Evolutionary conservation across 2,329 filamentous ascomycete species (phyloP).

Genomic region (Arachnopeziza araneosa): DNA sequence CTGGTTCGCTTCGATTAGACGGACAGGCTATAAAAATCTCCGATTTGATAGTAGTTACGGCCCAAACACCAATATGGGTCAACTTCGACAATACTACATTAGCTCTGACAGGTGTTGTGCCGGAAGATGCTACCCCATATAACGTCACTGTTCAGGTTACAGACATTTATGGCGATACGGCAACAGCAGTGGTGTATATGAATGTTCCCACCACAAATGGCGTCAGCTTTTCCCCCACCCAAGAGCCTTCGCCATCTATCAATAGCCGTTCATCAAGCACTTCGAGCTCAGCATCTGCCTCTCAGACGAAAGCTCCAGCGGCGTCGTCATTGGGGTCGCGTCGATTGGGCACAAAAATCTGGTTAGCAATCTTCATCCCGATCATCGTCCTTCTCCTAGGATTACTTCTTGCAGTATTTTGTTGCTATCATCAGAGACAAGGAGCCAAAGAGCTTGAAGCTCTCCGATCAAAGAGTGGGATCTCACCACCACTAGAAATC

Average conservation of each 20-base stretch:
- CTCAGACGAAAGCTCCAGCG: constrained; percentile 1
- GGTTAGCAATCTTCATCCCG: constrained; percentile 3
- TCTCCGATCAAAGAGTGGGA: constrained; percentile 17
- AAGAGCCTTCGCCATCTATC: background rate
- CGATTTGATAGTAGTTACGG: constrained; percentile 47
- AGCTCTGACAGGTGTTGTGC: constrained; percentile 58
- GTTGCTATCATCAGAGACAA: constrained; percentile 14
- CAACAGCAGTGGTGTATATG: constrained; percentile 48
- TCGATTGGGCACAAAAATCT: background rate
- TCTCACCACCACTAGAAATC: constrained; percentile 20
- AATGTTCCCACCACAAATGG: constrained; percentile 6
- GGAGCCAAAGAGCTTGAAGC: constrained; percentile 5
- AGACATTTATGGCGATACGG: constrained; percentile 54
- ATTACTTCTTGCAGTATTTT: constrained; percentile 21
- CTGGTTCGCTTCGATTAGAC: constrained; percentile 51
- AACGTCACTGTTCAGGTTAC: constrained; percentile 57
- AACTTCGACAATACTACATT: constrained; percentile 57
- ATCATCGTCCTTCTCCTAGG: constrained; percentile 18
- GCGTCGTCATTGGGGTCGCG: background rate
- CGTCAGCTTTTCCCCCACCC: background rate
- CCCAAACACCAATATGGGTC: constrained; percentile 63
- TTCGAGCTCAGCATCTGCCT: background rate
- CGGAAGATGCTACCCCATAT: constrained; percentile 49
- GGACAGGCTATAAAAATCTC: constrained; percentile 41
- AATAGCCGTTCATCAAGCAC: background rate